Evolutionary conservation across 768 basidiomycete species (phyloP), one percentile per base, ranked within the genome.

Genomic region (Aureoboletus auriporus): DNA sequence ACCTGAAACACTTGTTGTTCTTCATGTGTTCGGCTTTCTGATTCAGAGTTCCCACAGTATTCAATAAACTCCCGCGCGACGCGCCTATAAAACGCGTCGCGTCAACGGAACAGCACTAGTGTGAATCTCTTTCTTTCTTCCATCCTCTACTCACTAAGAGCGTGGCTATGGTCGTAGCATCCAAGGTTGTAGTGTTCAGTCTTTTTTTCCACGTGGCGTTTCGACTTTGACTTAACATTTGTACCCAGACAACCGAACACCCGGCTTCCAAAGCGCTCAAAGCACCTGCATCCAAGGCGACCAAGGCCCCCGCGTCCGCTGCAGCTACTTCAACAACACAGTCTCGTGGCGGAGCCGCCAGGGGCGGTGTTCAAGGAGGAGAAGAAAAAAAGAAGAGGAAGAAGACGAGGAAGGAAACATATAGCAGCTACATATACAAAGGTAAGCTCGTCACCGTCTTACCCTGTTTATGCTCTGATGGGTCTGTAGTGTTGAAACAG

Each of bases 381-480:
- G 71, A 61, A 20, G 75, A 74, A 61, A 71, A 68, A 62, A 80
- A 78, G 73, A 77, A 76, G 69, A 69, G 73, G 58, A 75, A 69
- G 62, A 83, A 82, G 73, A 59, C 71, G 20, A 70, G 79, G 50
- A 78, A 77, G 69, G 80, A 80, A 61, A 80, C 79, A 5, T 80
- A 78, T 66, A 74, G 76, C 58, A 75, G 78, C n/a, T 84, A 84
- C 71, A 81, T 84, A 59, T 80, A 79, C 70, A 79, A 78, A 63
- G 76, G 76, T 78, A 41, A 1, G 37, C 67, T 59, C 28, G 9
- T 28, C 9, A 12, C 12, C 14, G 17, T 23, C 26, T 17, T 7
- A 13, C 27, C 3, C 17, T 30, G 44, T 14, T 23, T 9, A 6
- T 14, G 4, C 3, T 6, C 29, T 30, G 8, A 2, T 3, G 41